A percentile compares a stretch with the other conserved stretches of the same genome.
Conservation (phyloP, 176 grass and related monocot genomes). For the Dendrocalamus sinicus region DNA sequence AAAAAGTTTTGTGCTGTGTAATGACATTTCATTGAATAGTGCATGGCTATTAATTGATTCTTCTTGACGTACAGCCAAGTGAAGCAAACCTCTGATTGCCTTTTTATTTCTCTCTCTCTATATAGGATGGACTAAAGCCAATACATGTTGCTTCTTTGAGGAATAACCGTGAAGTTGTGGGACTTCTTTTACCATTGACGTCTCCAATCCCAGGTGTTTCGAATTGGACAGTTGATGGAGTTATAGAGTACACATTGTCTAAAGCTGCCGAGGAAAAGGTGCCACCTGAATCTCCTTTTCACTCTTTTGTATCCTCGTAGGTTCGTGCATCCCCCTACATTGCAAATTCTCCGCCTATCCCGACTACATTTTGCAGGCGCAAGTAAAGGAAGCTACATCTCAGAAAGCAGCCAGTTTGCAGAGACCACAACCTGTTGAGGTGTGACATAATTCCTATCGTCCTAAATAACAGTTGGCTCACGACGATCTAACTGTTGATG, state of each 20-base stretch:
- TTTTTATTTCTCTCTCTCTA: conserved; percentile 12
- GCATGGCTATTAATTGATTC: background rate
- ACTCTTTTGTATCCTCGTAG: background rate
- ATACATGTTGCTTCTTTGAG: conserved; percentile 84
- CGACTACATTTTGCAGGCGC: conserved; percentile 49
- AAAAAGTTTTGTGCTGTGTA: background rate
- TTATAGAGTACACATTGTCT: conserved; percentile 67
- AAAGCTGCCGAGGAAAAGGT: conserved; percentile 74
- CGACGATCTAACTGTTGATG: background rate
- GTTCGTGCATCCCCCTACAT: background rate
- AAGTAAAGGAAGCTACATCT: conserved; percentile 45
- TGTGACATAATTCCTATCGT: conserved; percentile 26
- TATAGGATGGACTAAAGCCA: conserved; percentile 85
- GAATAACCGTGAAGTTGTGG: conserved; percentile 66
- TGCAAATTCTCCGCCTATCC: background rate
- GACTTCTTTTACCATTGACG: conserved; percentile 76
- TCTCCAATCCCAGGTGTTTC: conserved; percentile 67
- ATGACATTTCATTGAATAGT: background rate
- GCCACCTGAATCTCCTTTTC: background rate
- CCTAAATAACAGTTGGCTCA: background rate
- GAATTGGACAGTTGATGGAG: conserved; percentile 71
- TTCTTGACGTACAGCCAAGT: background rate
- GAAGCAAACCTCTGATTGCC: background rate
- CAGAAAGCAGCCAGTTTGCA: conserved; percentile 34
- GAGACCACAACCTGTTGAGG: conserved; percentile 60